These are phyloP conservation scores for Pilasporangium apinafurcum DNA, from an alignment of 352 stramenopile genomes.

Conservation along the genomic window DNA sequence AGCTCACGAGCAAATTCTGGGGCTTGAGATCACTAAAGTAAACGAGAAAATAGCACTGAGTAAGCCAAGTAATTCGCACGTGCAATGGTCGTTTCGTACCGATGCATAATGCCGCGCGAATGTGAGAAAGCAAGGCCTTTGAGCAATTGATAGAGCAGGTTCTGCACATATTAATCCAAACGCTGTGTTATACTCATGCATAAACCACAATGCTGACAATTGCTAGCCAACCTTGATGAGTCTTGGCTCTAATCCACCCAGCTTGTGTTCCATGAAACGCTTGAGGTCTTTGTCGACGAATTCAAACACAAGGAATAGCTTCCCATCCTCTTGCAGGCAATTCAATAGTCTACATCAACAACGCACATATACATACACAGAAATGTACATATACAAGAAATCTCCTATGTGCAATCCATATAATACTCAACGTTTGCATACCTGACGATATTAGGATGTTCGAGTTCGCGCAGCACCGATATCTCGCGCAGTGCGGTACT, in stretches of 20 bases:
- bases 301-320: slow-evolving; percentile 99
- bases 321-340: slow-evolving; percentile 92
- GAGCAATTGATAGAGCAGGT: slow-evolving; percentile 82
- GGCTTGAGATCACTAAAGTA: slow-evolving; percentile 93
- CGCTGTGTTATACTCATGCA: too few species aligned
- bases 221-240: slow-evolving; percentile 53
- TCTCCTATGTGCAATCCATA: not conserved
- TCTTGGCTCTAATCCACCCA: slow-evolving; percentile 45
- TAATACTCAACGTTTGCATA: too few species aligned
- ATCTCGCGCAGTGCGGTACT: slow-evolving; percentile 98
- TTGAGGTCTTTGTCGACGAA: slow-evolving; percentile 99
- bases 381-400: not conserved
- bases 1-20: slow-evolving; percentile 96
- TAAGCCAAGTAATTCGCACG: not conserved
- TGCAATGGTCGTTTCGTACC: slow-evolving; percentile 23
- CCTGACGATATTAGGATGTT: slow-evolving; percentile 98
- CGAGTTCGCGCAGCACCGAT: slow-evolving; percentile 95
- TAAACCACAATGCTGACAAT: not conserved
- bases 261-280: slow-evolving; percentile 90
- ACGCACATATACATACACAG: not conserved
- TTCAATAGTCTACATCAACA: slow-evolving; percentile 71
- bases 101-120: slow-evolving; percentile 84
- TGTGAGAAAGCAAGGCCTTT: slow-evolving; percentile 86
- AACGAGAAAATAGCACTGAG: not conserved
- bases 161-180: slow-evolving; percentile 7